Evolutionary conservation across 2,329 filamentous ascomycete species (phyloP), one percentile per base, ranked within the genome.

Genomic region (Trichoderma breve): DNA sequence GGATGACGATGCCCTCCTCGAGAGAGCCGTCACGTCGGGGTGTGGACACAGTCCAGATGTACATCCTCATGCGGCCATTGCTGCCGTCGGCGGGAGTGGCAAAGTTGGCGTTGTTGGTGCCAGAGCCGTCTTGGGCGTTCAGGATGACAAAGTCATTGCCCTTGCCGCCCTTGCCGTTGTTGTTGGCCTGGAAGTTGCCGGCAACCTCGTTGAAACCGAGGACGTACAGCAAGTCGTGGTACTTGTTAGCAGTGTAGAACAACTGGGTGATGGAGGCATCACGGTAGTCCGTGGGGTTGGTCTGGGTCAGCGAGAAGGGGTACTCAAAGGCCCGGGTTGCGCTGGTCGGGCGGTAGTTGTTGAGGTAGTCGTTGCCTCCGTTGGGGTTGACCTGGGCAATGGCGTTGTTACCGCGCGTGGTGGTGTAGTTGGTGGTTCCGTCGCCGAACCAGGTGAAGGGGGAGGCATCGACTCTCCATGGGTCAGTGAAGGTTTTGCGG

Each of bases 141-240:
- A 89, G 81, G 71, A 87, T 87, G 47, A 88, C 86, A 58, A 83
- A 83, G 74, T 90, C 88, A 65, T 80, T 81, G 14, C 83, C 87
- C 5, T 74, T 57, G 21, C 88, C 88, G 4, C 88, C 88, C 53
- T 81, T 78, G 58, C 83, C 85, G 73, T 86, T 84, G 81, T 89
- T 90, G 81, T 88, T 86, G 67, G 79, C 76, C 79, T 90, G 84
- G 78, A 90, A 90, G 79, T 90, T 90, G 6, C 88, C 88, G 1
- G 88, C 87, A 1, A 74, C 78, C 78, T 90, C 88, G 43, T 81
- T 86, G 78, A 90, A 90, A 6, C 88, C 88, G 0, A 90, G 84
- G 6, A 80, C 77, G 74, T 90, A 86, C 11, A 90, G 82, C 0
- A 90, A 77, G 71, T 90, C 89, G 75, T 90, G 88, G 79, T 87